phyloP scores from a whole-genome alignment of 1,284 basidiomycete genomes.

The Trichosporon sp. region DNA sequence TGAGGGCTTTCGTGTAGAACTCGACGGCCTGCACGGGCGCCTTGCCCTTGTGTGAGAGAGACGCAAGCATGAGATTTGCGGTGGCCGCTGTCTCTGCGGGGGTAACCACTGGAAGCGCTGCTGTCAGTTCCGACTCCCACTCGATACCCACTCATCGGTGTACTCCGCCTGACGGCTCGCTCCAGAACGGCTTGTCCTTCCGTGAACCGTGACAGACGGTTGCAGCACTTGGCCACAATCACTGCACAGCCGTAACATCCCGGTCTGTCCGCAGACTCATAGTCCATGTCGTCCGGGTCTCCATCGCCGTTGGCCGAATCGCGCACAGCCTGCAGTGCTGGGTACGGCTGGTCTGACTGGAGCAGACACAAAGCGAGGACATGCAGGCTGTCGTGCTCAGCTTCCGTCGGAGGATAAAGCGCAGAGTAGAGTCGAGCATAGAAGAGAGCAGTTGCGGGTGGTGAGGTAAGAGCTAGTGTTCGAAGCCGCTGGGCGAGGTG shows the following conservation, averaged over 20 bases:
- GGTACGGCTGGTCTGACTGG: conserved; percentile 67
- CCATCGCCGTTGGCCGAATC: conserved; percentile 47
- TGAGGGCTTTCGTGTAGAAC: conserved; percentile 69
- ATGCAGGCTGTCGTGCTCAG: conserved; percentile 75
- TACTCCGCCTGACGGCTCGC: conserved; percentile 33
- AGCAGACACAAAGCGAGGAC: conserved; percentile 74
- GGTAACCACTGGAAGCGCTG: conserved; percentile 27
- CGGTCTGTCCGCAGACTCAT: conserved; percentile 33
- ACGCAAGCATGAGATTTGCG: conserved; percentile 35
- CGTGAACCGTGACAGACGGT: conserved; percentile 58
- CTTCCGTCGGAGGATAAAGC: conserved; percentile 34
- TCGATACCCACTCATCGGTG: conserved; percentile 30
- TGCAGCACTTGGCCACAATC: conserved; percentile 72
- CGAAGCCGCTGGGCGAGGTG: conserved; percentile 37
- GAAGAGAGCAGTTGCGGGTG: conserved; percentile 38
- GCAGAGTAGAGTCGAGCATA: conserved; percentile 41
- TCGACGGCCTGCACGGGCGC: conserved; percentile 64
- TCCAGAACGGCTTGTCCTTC: conserved; percentile 45
- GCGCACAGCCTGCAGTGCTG: conserved; percentile 67
- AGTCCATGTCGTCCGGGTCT: conserved; percentile 24
- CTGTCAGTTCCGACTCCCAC: not conserved
- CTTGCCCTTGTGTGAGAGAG: conserved; percentile 45
- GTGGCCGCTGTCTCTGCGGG: conserved; percentile 31
- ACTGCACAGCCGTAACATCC: conserved; percentile 69
- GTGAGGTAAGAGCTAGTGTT: conserved; percentile 31